Evolutionary conservation across 805 yeast genomes (phyloP), one percentile per base, ranked within the genome.

Genomic region (Cyberlindnera subsufficiens): DNA sequence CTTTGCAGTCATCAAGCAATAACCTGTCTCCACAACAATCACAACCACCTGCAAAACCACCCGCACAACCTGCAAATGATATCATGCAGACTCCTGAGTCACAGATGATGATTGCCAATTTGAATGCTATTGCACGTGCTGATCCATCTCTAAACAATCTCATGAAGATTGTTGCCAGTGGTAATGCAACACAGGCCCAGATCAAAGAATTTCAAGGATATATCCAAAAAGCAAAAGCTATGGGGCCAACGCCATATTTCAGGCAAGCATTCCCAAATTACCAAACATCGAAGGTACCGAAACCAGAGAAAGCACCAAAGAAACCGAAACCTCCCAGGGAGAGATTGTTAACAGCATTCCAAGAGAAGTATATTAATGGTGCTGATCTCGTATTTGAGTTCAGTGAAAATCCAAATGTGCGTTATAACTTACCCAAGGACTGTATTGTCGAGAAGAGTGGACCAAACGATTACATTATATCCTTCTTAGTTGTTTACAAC

Each of bases 111-210:
- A 88, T 91, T 52, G 79, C 85, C 4, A 86, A 88, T 53, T 72
- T 91, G 55, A 90, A 90, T 55, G 71, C 83, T 1, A 80, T 91
- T 63, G 97, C 97, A 0, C 74, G 83, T 33, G 69, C 72, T 5
- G 95, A 89, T 55, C 71, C 78, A 0, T 72, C 80, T 5, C 63
- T 91, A 39, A 83, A 80, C 49, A 64, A 73, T 1, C 65, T 91
- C 40, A 89, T 91, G 96, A 80, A 82, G 48, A 75, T 73, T 5
- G 96, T 91, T 2, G 97, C 98, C 0, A 75, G 82, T 43, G 96
- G 96, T 5, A 72, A 69, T 19, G 96, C 96, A 0, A 61, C 79
- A 1, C 74, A 77, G 5, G 80, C 74, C 6, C 91, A 88, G 59
- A 83, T 91, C 15, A 67, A 76, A 19, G 80, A 77, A 37, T 91